Percentiles rank a stretch among this genome's conserved stretches.
Conservation (phyloP, 1,284 basidiomycete species). For the Irpex sp. region DNA sequence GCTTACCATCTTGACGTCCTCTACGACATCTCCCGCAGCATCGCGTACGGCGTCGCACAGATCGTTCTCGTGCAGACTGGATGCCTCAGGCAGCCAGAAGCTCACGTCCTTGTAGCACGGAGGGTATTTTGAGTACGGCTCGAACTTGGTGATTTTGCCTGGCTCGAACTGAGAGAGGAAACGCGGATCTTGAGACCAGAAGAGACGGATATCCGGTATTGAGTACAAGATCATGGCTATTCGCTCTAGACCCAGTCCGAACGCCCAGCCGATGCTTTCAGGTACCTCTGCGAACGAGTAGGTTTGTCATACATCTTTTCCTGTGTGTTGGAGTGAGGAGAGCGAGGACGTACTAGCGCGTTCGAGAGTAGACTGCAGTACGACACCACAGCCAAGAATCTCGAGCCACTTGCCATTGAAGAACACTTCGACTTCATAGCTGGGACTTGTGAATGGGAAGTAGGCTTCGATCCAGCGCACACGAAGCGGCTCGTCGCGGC, state of each 20-base stretch:
- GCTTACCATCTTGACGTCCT: conserved; percentile 83
- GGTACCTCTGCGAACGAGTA: conserved; percentile 53
- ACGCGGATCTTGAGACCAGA: conserved; percentile 91
- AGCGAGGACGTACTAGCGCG: conserved; percentile 66
- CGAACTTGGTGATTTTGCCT: conserved; percentile 78
- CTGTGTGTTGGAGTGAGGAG: neutral
- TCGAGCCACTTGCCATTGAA: conserved; percentile 98
- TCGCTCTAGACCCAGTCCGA: conserved; percentile 94
- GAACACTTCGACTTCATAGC: conserved; percentile 97
- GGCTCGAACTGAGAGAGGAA: conserved; percentile 86
- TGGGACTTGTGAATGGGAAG: conserved; percentile 97
- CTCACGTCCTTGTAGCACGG: conserved; percentile 88
- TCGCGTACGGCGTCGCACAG: conserved; percentile 95
- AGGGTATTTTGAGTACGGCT: conserved; percentile 88
- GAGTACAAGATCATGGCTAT: conserved; percentile 98
- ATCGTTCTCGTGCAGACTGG: conserved; percentile 87
- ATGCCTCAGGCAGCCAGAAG: conserved; percentile 74
- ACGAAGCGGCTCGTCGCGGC: conserved; percentile 63
- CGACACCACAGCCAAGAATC: conserved; percentile 92
- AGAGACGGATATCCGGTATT: conserved; percentile 98
- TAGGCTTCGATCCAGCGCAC: conserved; percentile 98
- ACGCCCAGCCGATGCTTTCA: conserved; percentile 95
- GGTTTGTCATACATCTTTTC: neutral
- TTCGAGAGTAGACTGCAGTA: conserved; percentile 86
- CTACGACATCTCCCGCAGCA: conserved; percentile 87